Evolutionary conservation across 2,329 filamentous ascomycete genomes (phyloP), one percentile per base, ranked within the genome.

Genomic region (Endothia cerciana): DNA sequence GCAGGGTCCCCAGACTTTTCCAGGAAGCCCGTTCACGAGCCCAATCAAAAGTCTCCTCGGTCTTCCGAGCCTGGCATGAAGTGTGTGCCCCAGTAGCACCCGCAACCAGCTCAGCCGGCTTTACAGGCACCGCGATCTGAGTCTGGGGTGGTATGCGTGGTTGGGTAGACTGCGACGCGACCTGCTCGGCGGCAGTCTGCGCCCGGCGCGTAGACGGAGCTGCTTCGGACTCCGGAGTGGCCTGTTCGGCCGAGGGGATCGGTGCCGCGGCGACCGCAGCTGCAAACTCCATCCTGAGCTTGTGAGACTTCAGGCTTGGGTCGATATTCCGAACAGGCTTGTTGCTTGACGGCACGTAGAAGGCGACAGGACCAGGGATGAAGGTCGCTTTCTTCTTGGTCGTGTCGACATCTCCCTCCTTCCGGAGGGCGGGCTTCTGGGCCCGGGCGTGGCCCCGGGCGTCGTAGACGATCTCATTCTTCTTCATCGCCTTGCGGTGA

Each of bases 341-440:
- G 40, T 68, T 68, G 19, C 47, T n/a, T 7, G 66, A 63, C 15
- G 63, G 64, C 25, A 63, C 33, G 30, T 68, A 68, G 56, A 60
- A 68, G 51, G 51, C 49, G 25, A 63, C 30, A 5, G 40, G 40
- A 28, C 51, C 53, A 22, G 53, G 25, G 11, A 63, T 45, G 30
- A 63, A 63, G 38, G 36, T 45, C 11, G 61, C 61, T 7, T 10
- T 43, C 61, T 57, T 55, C 40, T 45, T 38, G n/a, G n/a, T 43
- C 40, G 30, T 19, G 4, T 49, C 28, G 22, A 28, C 25, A 36
- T 5, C n/a, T 3, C 19, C 33, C n/a, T 47, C 25, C 19, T 57
- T 61, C 22, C 57, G 62, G 40, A 68, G 57, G 10, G 64, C 63
- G 19, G 60, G 47, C 25, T 60, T 51, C 45, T n/a, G 41, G 60